These are phyloP conservation scores for Trypanosoma avium DNA, from an alignment of 208 protist genomes.

Conservation along the genomic window DNA sequence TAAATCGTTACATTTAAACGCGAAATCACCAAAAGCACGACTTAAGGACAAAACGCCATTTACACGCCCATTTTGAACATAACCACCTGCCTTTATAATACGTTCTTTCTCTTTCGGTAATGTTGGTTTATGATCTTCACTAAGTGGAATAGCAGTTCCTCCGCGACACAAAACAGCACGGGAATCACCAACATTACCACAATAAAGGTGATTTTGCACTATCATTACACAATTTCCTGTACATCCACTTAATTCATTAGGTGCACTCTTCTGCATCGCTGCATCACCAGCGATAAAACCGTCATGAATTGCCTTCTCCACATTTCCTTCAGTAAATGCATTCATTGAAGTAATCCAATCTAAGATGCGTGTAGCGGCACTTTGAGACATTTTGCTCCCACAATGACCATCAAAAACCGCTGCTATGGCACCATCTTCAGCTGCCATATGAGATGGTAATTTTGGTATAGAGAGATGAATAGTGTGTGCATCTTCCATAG, in stretches of 20 bases:
- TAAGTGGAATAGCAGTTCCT: constrained; percentile 88
- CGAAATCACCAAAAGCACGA: constrained; percentile 94
- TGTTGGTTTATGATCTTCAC: constrained; percentile 94
- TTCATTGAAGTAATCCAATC: constrained; percentile 68
- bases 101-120: constrained; percentile 79
- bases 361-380: constrained; percentile 68
- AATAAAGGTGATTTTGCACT: constrained; percentile 90
- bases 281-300: constrained; percentile 74
- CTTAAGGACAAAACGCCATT: constrained; percentile 95
- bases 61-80: constrained; percentile 90
- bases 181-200: constrained; percentile 94
- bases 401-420: constrained; percentile 90
- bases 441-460: constrained; percentile 52
- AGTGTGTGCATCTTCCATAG: constrained; percentile 89
- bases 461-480: constrained; percentile 82
- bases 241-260: constrained; percentile 78
- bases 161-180: constrained; percentile 84
- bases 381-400: constrained; percentile 80
- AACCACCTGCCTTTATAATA: constrained; percentile 88
- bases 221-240: constrained; percentile 83
- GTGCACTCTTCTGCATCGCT: constrained; percentile 67
- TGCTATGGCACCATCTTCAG: constrained; percentile 79
- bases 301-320: constrained; percentile 65
- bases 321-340: constrained; percentile 58
- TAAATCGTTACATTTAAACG: constrained; percentile 82